A percentile compares a stretch with the other conserved stretches of the same genome.
Evolutionary conservation across 345 rosid genomes (phyloP).

Genomic region (Linum usitatissimum): DNA sequence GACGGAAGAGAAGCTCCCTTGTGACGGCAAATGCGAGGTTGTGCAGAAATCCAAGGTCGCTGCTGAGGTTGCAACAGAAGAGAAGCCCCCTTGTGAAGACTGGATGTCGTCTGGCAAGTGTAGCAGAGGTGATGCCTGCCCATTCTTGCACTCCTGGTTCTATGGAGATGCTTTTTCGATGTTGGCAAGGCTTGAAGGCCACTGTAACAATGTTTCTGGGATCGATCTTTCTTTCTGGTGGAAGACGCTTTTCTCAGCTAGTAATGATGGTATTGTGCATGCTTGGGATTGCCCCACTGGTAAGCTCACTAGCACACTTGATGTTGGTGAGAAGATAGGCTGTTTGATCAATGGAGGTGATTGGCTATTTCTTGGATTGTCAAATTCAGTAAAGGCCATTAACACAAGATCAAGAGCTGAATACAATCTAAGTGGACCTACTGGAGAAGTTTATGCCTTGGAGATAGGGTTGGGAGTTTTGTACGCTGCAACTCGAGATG

Average conservation of each 20-base stretch:
- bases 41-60: neutral
- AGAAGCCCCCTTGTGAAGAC: constrained; percentile 8
- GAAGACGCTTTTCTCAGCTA: constrained; percentile 46
- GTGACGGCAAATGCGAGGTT: constrained; percentile 11
- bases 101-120: constrained; percentile 23
- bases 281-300: constrained; percentile 56
- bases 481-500: constrained; percentile 54
- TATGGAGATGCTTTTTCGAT: constrained; percentile 19
- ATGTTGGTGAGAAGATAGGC: constrained; percentile 38
- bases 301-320: constrained; percentile 20
- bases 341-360: constrained; percentile 42
- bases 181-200: constrained; percentile 29
- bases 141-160: constrained; percentile 23
- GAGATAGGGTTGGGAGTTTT: constrained; percentile 29
- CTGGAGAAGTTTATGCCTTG: constrained; percentile 43
- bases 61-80: neutral
- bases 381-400: constrained; percentile 42
- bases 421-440: constrained; percentile 27
- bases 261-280: constrained; percentile 34
- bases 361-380: constrained; percentile 58
- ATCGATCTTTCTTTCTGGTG: constrained; percentile 40
- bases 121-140: constrained; percentile 23
- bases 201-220: constrained; percentile 39
- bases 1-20: neutral
- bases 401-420: constrained; percentile 29